Evolutionary conservation across 208 protist species (phyloP).

Genomic region (Wallacemonas sp.): DNA sequence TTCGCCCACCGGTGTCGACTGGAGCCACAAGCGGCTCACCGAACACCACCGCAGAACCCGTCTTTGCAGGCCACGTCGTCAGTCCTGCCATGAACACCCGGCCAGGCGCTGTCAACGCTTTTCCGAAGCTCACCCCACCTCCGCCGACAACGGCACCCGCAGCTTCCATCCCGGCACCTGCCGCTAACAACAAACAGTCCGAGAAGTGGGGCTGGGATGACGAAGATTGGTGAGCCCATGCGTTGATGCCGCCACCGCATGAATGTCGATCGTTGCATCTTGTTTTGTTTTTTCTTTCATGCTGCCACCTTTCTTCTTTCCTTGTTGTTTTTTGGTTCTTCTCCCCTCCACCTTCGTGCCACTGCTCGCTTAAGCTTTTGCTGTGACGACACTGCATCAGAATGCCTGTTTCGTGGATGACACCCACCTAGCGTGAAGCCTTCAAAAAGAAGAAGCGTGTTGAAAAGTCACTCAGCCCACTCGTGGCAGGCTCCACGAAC

Average conservation of each 20-base stretch:
- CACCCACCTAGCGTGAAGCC: too few species aligned
- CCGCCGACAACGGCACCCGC: neutral
- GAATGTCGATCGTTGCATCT: too few species aligned
- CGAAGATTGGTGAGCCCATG: slow-evolving; percentile 17
- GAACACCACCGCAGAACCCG: neutral
- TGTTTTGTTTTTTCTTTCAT: slow-evolving; percentile 3
- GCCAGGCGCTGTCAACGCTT: neutral
- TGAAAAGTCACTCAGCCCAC: too few species aligned
- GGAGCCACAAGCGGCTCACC: neutral
- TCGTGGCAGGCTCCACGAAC: too few species aligned
- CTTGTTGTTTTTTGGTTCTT: neutral
- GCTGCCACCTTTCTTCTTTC: neutral
- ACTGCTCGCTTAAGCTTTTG: too few species aligned
- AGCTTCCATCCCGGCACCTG: neutral
- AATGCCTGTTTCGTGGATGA: too few species aligned
- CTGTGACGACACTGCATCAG: neutral
- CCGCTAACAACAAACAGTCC: neutral
- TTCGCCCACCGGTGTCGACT: too few species aligned
- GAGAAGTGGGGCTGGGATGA: slow-evolving; percentile 56
- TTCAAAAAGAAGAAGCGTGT: too few species aligned
- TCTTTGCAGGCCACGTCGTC: slow-evolving; percentile 23
- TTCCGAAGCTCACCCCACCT: neutral
- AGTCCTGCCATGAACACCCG: neutral
- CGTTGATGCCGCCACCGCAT: too few species aligned
- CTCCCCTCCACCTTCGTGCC: neutral